Evolutionary conservation across 1,284 basidiomycete genomes (phyloP), one percentile per base, ranked within the genome.

Genomic region (Heterobasidion occidentale): DNA sequence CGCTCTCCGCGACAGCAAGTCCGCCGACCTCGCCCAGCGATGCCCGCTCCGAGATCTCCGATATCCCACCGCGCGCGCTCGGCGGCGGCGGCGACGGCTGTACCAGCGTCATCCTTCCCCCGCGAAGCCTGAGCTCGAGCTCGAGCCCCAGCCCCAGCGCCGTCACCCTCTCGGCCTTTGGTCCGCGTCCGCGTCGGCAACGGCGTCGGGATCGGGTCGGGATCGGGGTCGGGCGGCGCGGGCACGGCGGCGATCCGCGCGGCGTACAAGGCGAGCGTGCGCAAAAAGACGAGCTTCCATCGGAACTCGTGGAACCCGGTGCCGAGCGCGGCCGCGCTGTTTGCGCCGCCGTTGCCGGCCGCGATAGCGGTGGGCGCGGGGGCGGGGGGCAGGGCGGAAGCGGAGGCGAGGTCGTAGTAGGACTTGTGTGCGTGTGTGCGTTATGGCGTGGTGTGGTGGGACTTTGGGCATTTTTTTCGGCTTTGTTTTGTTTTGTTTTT

Each of bases 211-310:
- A 27, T 27, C 27, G 4, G 27, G 5, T 27, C 27, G 4, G 27
- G 5, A 4, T 27, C 5, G 27, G 27, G 27, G 6, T 27, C 4
- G 4, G 27, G 27, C 52, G 72, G 47, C 20, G 47, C 47, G 8
- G 20, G 75, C 9, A 71, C 77, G 1, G 74, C 68, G 0, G 77
- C 77, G 15, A 81, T 83, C 59, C 79, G 82, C 12, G 79, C 79
- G 0, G 81, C 81, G 9, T 83, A 80, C 59, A 72, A 76, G 61
- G 73, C 76, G 5, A 77, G 81, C 53, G 74, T 80, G 50, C 74
- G 81, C 58, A 81, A 80, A 66, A 79, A 78, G 65, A 76, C 74
- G 62, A 80, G 74, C 59, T 75, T 80, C 61, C 77, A 80, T 59
- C 74, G 81, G 48, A 73, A 74, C 54, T 83, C 81, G 38, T 83